A percentile compares a stretch with the other conserved stretches of the same genome.
Conservation (phyloP, 352 stramenopile species). For the Pythium sp. region DNA sequence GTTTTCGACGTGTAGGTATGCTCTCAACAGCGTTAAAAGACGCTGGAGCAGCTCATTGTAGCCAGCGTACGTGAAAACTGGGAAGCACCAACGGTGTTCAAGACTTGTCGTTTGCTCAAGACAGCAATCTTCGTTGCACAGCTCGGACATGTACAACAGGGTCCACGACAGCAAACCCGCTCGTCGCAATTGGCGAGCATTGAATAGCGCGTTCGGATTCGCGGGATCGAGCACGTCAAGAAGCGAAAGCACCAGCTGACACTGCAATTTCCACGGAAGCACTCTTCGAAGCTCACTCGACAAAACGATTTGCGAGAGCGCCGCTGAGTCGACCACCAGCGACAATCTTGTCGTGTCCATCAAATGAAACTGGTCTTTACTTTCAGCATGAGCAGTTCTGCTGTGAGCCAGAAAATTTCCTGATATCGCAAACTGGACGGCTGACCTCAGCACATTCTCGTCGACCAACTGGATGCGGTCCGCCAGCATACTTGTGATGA, state of each 20-base stretch:
- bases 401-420: constrained; percentile 27
- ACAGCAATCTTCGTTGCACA: constrained; percentile 39
- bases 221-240: constrained; percentile 36
- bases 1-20: constrained; percentile 57
- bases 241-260: constrained; percentile 49
- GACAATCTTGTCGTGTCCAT: constrained; percentile 14
- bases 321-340: constrained; percentile 51
- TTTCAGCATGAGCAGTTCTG: neutral
- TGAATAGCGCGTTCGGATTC: constrained; percentile 80
- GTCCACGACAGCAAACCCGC: constrained; percentile 53
- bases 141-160: constrained; percentile 48
- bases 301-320: constrained; percentile 56
- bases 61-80: constrained; percentile 32
- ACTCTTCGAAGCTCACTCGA: constrained; percentile 38
- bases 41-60: constrained; percentile 52
- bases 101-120: constrained; percentile 27
- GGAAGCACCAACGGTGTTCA: constrained; percentile 53
- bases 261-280: constrained; percentile 41
- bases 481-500: constrained; percentile 46
- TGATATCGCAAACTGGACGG: constrained; percentile 49
- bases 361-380: neutral
- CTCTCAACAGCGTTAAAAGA: constrained; percentile 35
- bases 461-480: constrained; percentile 46
- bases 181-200: constrained; percentile 63
- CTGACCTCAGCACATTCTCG: constrained; percentile 34